Conservation (phyloP, 2,329 filamentous ascomycete species). For the Aspergillus fischeri region DNA sequence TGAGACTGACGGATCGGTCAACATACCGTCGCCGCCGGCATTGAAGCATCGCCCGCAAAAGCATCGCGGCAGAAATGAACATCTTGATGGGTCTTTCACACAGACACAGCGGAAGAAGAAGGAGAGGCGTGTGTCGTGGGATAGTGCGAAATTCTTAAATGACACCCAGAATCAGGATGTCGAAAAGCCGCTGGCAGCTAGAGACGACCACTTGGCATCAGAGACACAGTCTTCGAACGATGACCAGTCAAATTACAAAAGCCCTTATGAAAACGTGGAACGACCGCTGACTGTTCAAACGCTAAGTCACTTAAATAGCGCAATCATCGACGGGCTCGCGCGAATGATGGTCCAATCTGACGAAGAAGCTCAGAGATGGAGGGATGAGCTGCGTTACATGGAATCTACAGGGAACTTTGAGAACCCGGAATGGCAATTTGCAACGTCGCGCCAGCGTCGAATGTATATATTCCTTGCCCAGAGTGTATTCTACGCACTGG, state of each 20-base stretch:
- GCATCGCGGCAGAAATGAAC: constrained; percentile 28
- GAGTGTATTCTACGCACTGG: constrained; percentile 42
- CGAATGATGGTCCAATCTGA: constrained; percentile 33
- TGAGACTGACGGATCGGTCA: constrained; percentile 21
- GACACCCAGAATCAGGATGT: constrained; percentile 17
- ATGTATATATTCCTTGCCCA: constrained; percentile 42
- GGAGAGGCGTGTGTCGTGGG: constrained; percentile 36
- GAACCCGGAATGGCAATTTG: constrained; percentile 34
- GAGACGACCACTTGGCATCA: constrained; percentile 10
- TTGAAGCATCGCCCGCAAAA: constrained; percentile 39
- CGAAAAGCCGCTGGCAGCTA: constrained; percentile 6
- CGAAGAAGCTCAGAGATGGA: constrained; percentile 37
- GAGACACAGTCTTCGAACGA: constrained; percentile 18
- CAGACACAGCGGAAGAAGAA: constrained; percentile 27
- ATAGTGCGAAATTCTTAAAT: constrained; percentile 34
- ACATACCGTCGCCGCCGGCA: constrained; percentile 36
- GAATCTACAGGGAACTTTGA: constrained; percentile 35
- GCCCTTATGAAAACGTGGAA: constrained; percentile 9
- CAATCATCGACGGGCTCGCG: constrained; percentile 36
- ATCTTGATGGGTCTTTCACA: constrained; percentile 14
- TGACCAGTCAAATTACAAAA: constrained; percentile 12
- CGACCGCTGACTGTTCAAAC: constrained; percentile 25
- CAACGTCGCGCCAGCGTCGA: constrained; percentile 34
- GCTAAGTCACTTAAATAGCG: constrained; percentile 32
- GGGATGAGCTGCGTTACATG: constrained; percentile 34